phyloP scores from a whole-genome alignment of 805 yeast species.

The Kurtzmaniella fragi region DNA sequence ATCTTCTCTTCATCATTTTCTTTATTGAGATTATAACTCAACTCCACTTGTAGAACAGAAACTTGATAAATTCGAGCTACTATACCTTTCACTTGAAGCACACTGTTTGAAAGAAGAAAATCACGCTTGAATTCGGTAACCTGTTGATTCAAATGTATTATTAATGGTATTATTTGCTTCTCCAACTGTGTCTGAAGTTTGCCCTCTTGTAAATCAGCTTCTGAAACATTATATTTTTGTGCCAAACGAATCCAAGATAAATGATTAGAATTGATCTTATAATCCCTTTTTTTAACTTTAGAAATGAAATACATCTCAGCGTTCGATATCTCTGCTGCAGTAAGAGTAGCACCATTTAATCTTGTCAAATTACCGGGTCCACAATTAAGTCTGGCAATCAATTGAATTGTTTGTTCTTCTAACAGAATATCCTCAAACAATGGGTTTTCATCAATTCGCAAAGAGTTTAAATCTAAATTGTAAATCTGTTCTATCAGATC shows the following conservation, averaged over 20 bases:
- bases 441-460: slow-evolving; percentile 54
- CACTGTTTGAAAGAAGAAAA: slow-evolving; percentile 10
- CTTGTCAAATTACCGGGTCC: slow-evolving; percentile 6
- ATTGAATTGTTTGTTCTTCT: slow-evolving; percentile 28
- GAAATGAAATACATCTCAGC: slow-evolving; percentile 67
- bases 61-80: slow-evolving; percentile 12
- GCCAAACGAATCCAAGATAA: slow-evolving; percentile 43
- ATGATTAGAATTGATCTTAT: slow-evolving; percentile 10
- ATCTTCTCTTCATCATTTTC: slow-evolving; percentile 8
- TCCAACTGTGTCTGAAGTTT: neutral
- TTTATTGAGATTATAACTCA: slow-evolving; percentile 22
- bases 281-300: slow-evolving; percentile 32
- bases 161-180: neutral
- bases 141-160: neutral
- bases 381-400: slow-evolving; percentile 44
- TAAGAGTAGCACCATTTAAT: slow-evolving; percentile 57
- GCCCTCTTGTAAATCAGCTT: neutral
- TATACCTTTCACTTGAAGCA: slow-evolving; percentile 31
- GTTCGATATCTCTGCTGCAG: slow-evolving; percentile 45
- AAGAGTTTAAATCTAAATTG: slow-evolving; percentile 31
- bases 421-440: slow-evolving; percentile 25
- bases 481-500: slow-evolving; percentile 34
- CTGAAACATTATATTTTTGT: slow-evolving; percentile 23
- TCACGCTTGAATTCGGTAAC: slow-evolving; percentile 2
- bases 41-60: slow-evolving; percentile 19